These are phyloP conservation scores for Pneumocystis canis DNA, from an alignment of 1,139 yeast species.

Conservation along the genomic window DNA sequence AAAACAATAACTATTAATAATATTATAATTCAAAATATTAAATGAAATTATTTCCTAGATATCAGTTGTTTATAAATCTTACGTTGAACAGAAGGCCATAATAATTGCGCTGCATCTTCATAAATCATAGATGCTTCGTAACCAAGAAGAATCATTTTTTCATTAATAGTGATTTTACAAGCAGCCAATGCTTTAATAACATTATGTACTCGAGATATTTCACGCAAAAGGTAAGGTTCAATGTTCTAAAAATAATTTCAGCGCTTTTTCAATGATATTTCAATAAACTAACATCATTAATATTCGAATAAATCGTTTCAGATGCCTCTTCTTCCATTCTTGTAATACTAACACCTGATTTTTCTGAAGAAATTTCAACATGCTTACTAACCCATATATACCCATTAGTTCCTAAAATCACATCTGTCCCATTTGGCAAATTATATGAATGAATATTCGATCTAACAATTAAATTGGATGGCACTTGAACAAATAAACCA, in stretches of 20 bases:
- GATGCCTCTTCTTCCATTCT: conserved; percentile 87
- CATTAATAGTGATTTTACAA: conserved; percentile 78
- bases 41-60: neutral
- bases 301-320: conserved; percentile 88
- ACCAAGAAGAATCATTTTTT: conserved; percentile 59
- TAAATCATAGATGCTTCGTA: conserved; percentile 82
- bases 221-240: conserved; percentile 43
- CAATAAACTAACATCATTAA: conserved; percentile 39
- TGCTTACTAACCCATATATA: conserved; percentile 84
- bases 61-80: conserved; percentile 49
- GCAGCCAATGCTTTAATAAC: conserved; percentile 66
- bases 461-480: conserved; percentile 66
- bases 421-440: conserved; percentile 80
- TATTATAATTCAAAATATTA: neutral
- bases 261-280: conserved; percentile 3
- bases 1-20: neutral
- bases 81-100: conserved; percentile 62
- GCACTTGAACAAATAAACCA: conserved; percentile 70
- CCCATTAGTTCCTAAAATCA: conserved; percentile 87
- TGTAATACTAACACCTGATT: conserved; percentile 35
- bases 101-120: conserved; percentile 55
- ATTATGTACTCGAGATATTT: conserved; percentile 73
- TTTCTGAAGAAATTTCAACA: conserved; percentile 26
- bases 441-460: conserved; percentile 75
- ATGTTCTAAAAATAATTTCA: conserved; percentile 26